Conservation (phyloP, 2,329 filamentous ascomycete species). For the Ilyonectria sp. region DNA sequence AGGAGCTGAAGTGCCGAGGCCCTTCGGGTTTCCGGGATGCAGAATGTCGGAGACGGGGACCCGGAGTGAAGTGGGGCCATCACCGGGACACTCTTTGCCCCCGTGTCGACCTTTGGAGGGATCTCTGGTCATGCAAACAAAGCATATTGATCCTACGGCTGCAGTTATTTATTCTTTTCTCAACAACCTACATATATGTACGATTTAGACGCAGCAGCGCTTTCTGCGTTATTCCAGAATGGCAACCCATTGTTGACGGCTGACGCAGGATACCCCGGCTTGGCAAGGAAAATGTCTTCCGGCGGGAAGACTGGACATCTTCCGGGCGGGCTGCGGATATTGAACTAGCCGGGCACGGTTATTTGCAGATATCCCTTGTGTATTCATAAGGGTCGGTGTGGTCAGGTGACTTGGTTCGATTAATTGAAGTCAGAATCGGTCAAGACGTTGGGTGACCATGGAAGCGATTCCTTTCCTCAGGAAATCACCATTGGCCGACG, state of each 20-base stretch:
- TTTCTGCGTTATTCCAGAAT: not conserved
- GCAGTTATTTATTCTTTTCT: not conserved
- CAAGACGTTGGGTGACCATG: no score
- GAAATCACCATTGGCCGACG: no score
- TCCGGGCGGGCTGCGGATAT: not conserved
- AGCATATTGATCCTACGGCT: not conserved
- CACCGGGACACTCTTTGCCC: not conserved
- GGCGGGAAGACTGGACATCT: not conserved
- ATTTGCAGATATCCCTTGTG: not conserved
- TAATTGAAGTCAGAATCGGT: no score
- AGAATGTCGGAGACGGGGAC: not conserved
- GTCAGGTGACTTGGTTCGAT: not conserved
- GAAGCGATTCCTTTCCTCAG: no score
- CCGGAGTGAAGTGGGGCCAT: constrained; percentile 23
- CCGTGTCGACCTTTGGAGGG: not conserved
- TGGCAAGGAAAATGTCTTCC: constrained; percentile 15
- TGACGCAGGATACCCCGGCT: not conserved
- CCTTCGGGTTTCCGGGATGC: constrained; percentile 25
- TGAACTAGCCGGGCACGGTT: not conserved
- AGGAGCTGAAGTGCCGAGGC: constrained; percentile 23
- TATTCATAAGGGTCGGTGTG: not conserved
- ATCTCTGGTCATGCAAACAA: not conserved
- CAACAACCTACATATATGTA: not conserved
- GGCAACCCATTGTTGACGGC: not conserved
- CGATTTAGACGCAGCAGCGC: not conserved